Percentiles rank a stretch among this genome's conserved stretches.
These are phyloP conservation scores for Lepidopterella palustris DNA, from an alignment of 495 filamentous ascomycete species.

Conservation along the genomic window DNA sequence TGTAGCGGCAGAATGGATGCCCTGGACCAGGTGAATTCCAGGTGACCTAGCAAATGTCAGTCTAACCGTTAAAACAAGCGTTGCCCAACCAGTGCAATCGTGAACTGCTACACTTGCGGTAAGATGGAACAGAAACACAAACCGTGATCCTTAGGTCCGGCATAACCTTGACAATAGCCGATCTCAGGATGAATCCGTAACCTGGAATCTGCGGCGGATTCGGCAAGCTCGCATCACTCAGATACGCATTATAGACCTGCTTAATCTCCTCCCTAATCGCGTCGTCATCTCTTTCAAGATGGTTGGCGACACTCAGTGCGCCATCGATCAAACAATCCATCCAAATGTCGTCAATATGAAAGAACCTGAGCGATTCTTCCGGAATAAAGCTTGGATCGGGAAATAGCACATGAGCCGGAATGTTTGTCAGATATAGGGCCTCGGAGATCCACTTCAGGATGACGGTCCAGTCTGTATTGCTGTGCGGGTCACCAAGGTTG, in stretches of 20 bases:
- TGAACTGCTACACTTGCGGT: no score
- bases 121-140: no score
- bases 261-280: slow-evolving; percentile 1
- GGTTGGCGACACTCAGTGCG: slow-evolving; percentile 42
- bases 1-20: neutral
- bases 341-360: slow-evolving; percentile 44
- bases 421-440: neutral
- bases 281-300: slow-evolving; percentile 28
- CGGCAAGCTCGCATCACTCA: neutral
- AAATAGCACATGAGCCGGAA: slow-evolving; percentile 9
- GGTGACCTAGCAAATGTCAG: neutral
- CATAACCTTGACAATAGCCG: neutral
- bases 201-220: slow-evolving; percentile 1
- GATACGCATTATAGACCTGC: neutral
- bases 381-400: slow-evolving; percentile 36
- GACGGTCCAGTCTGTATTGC: slow-evolving; percentile 5
- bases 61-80: no score
- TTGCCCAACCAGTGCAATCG: no score
- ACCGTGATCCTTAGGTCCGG: slow-evolving; percentile 8
- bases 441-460: slow-evolving; percentile 11
- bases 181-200: slow-evolving; percentile 10
- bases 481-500: neutral
- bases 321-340: slow-evolving; percentile 44
- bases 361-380: slow-evolving; percentile 38
- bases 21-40: neutral